Conservation (phyloP, 225 moss, liverwort and hornwort species). For the Pseudoscleropodium purum region DNA sequence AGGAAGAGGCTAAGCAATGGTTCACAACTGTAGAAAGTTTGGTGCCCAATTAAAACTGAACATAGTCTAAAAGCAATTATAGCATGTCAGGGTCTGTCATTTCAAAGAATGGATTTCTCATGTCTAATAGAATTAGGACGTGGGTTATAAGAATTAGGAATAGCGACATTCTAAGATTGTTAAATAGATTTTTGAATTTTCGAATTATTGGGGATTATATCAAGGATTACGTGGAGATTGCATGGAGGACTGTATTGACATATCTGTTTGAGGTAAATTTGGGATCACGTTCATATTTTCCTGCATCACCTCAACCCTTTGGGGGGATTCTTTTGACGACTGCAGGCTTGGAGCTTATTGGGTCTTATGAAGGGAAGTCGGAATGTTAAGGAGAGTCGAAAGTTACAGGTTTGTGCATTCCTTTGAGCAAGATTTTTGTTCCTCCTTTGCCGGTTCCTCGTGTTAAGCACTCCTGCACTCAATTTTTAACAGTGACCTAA, state of each 20-base stretch:
- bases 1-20: background rate
- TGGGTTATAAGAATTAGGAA: background rate
- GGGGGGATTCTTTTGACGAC: background rate
- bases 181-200: background rate
- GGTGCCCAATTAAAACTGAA: background rate
- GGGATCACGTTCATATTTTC: background rate
- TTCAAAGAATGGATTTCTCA: background rate
- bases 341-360: slow-evolving; percentile 20
- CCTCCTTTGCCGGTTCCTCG: background rate
- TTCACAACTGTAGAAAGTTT: background rate
- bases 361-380: slow-evolving; percentile 21
- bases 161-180: background rate
- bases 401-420: slow-evolving; percentile 21
- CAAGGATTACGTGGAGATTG: background rate
- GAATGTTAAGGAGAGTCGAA: slow-evolving; percentile 28
- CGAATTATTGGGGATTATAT: background rate
- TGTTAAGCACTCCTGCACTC: background rate
- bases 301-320: background rate
- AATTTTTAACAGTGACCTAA: background rate
- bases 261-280: background rate
- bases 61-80: background rate
- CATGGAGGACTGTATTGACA: background rate
- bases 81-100: background rate
- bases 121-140: background rate
- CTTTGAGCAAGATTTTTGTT: background rate